Conservation (phyloP, 2,329 filamentous ascomycete species). For the Penicillium sp. region DNA sequence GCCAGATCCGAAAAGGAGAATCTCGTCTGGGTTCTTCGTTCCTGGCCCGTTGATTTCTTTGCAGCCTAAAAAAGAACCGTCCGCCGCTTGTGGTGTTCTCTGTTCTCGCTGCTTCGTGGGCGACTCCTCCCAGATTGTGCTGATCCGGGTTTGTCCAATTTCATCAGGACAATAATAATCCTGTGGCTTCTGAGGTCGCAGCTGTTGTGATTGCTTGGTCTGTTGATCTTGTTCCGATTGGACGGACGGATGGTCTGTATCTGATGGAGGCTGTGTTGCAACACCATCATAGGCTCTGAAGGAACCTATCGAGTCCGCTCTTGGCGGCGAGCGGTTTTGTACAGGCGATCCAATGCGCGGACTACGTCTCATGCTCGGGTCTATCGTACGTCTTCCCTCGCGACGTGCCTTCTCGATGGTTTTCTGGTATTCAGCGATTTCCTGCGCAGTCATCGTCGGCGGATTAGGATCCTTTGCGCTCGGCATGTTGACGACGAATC, state of each 20-base stretch:
- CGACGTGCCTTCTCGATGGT: constrained; percentile 43
- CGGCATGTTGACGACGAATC: constrained; percentile 53
- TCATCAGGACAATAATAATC: constrained; percentile 49
- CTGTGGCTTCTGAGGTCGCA: constrained; percentile 16
- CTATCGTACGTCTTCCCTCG: constrained; percentile 38
- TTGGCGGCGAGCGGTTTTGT: constrained; percentile 35
- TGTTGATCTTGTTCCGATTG: constrained; percentile 11
- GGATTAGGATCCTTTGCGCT: constrained; percentile 51
- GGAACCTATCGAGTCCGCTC: constrained; percentile 8
- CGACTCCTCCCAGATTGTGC: constrained; percentile 45
- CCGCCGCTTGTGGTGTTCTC: constrained; percentile 29
- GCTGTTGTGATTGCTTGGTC: constrained; percentile 11
- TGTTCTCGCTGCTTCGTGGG: constrained; percentile 34
- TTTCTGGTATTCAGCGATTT: constrained; percentile 49
- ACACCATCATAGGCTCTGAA: constrained; percentile 29
- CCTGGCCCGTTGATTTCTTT: constrained; percentile 44
- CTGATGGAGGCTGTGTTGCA: constrained; percentile 10
- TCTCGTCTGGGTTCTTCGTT: constrained; percentile 47
- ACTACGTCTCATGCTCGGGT: constrained; percentile 41
- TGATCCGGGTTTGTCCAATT: constrained; percentile 45
- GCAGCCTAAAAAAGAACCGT: constrained; percentile 51
- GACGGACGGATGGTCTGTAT: constrained; percentile 17
- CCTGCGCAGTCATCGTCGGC: constrained; percentile 46
- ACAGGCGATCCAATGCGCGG: constrained; percentile 39
- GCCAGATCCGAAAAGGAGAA: constrained; percentile 42